A percentile compares a stretch with the other conserved stretches of the same genome.
These are phyloP conservation scores for Coniella vitis DNA, from an alignment of 2,329 filamentous ascomycete genomes.

Conservation along the genomic window DNA sequence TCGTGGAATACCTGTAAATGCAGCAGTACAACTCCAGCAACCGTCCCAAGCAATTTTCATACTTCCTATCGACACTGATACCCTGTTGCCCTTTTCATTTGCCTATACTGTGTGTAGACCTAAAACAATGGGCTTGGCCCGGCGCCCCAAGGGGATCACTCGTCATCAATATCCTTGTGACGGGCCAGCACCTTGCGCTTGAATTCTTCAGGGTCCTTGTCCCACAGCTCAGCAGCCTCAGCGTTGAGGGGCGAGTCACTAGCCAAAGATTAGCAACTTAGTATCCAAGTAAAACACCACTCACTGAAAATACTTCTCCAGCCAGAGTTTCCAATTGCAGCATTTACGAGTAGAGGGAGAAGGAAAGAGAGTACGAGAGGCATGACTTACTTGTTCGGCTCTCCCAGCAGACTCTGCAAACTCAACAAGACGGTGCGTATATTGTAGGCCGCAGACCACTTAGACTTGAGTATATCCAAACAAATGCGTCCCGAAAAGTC, in stretches of 20 bases:
- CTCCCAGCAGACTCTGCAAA: conserved; percentile 87
- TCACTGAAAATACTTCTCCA: too few relatives aligned
- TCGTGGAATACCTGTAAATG: conserved; percentile 15
- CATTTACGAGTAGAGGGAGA: too few relatives aligned
- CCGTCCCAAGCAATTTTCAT: not conserved
- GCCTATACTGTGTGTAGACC: too few relatives aligned
- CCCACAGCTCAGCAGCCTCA: conserved; percentile 94
- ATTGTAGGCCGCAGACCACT: conserved; percentile 98
- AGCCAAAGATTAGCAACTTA: conserved; percentile 7
- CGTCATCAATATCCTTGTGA: conserved; percentile 59
- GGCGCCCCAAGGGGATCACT: conserved; percentile 32
- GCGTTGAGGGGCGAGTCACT: conserved; percentile 93
- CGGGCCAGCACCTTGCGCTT: conserved; percentile 64
- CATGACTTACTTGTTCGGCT: conserved; percentile 97
- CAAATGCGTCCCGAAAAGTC: conserved; percentile 97
- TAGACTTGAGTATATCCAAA: conserved; percentile 96
- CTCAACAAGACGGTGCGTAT: conserved; percentile 89
- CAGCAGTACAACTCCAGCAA: not conserved
- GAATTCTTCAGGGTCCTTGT: conserved; percentile 79
- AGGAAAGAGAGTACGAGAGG: too few relatives aligned
- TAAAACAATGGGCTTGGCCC: too few relatives aligned
- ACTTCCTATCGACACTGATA: too few relatives aligned
- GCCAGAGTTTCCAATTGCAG: too few relatives aligned
- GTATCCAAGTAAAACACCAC: too few relatives aligned
- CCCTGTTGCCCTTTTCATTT: too few relatives aligned